Base-by-base conservation (phyloP, 1,139 yeast genomes). In the Arxiozyma telluris region DNA sequence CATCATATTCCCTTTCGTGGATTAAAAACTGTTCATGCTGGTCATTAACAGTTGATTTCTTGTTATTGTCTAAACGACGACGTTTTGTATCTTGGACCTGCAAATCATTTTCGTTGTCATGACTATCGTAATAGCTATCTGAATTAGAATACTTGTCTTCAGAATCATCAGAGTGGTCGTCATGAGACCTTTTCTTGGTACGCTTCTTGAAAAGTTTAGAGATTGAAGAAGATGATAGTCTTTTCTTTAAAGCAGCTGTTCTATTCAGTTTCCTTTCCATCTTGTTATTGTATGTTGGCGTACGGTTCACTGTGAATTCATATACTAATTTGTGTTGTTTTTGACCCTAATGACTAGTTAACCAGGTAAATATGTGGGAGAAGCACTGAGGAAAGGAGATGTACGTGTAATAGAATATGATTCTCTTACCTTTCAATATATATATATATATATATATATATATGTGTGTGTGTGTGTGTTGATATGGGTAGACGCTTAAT, bases 1-100 rank as follows among this genome's bases (percentile, higher is more conserved):
- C 81, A 60, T 84, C 90, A 57, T 78, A 76, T 58, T 75, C 74
- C 54, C 70, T 76, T 55, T 77, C 76, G 57, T 79, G 77, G 54
- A 70, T 76, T 11, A 46, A 38, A 27, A 46, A 46, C 56, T 73
- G 70, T 48, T 69, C 65, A n/a, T 21, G 43, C 55, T 69, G 71
- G 50, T 73, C 17, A 34, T 34, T 15, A 12, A 34, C 39, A 34
- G 39, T 12, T 15, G 39, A 34, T 34, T 34, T 34, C n/a, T 34
- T 34, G 8, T 34, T 34, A 34, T 56, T 54, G 30, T 58, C 55
- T 18, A 55, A 48, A 51, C 57, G 59, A 44, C 60, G 59, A 42
- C 47, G 47, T 34, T 49, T 49, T 5, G n/a, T 42, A 20, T 34
- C 47, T 49, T 49, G 47, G 39, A 59, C 30, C 72, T 66, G 51